phyloP scores from a whole-genome alignment of 1,284 basidiomycete species.

The Lentinula novae-zelandiae region DNA sequence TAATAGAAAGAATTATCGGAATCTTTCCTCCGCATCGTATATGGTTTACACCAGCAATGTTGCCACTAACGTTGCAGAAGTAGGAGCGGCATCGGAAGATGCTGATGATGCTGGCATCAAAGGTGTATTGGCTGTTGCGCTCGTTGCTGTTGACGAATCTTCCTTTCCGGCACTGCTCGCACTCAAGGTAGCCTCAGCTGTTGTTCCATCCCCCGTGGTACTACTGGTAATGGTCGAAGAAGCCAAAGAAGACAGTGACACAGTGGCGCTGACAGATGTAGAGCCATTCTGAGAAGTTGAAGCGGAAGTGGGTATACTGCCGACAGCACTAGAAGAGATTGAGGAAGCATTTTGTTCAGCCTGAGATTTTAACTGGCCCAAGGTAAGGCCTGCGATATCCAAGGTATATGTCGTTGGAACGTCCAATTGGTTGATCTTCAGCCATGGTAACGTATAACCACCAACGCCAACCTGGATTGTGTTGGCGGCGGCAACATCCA shows the following conservation, averaged over 20 bases:
- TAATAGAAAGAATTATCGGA: too few relatives aligned
- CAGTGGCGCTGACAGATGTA: background rate
- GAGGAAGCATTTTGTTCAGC: background rate
- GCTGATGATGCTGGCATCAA: background rate
- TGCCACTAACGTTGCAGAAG: background rate
- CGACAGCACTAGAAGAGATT: background rate
- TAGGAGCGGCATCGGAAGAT: background rate
- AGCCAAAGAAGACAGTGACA: background rate
- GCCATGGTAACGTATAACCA: conserved; percentile 57
- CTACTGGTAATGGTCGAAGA: background rate
- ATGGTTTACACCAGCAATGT: too few relatives aligned
- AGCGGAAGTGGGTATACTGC: background rate
- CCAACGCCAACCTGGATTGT: conserved; percentile 46
- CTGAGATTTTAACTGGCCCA: background rate
- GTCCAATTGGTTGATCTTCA: conserved; percentile 43
- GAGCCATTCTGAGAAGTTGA: background rate
- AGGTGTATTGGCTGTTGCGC: background rate
- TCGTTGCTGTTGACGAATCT: background rate
- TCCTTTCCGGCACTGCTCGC: background rate
- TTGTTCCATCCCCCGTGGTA: background rate
- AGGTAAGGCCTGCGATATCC: background rate
- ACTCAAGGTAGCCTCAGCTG: background rate
- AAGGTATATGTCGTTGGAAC: conserved; percentile 45
- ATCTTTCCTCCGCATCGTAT: too few relatives aligned
- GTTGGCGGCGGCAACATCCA: conserved; percentile 49